Conservation (phyloP, 441 rosid species). For the Populus hybrid region DNA sequence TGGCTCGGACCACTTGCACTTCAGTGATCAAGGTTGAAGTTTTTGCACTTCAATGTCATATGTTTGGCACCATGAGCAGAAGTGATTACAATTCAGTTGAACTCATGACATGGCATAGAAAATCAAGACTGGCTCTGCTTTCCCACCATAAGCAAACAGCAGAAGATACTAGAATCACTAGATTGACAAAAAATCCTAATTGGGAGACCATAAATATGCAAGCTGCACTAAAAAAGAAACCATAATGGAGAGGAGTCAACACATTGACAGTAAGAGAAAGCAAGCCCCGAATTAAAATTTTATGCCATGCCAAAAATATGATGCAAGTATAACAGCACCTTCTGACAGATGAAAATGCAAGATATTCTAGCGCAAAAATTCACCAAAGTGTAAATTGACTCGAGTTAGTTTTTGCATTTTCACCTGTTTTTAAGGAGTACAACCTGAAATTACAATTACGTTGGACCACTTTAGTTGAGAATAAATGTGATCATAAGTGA, state of each 20-base stretch:
- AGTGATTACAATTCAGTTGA: not conserved
- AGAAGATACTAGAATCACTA: not conserved
- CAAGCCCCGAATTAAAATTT: not conserved
- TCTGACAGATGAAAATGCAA: not conserved
- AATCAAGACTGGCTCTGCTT: not conserved
- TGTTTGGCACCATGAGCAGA: not conserved
- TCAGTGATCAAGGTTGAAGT: not conserved
- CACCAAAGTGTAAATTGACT: not conserved
- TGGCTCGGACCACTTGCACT: not conserved
- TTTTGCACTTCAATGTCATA: not conserved
- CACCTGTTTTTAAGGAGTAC: not conserved
- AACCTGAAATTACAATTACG: not conserved
- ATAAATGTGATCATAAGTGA: too few relatives aligned
- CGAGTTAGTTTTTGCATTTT: not conserved
- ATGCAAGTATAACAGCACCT: not conserved
- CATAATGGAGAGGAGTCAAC: not conserved
- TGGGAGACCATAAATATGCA: not conserved
- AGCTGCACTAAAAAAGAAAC: not conserved
- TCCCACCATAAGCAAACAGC: not conserved
- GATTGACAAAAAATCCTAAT: not conserved
- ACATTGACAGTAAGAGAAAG: not conserved
- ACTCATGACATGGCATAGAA: not conserved
- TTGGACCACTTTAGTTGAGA: not conserved
- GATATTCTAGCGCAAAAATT: not conserved
- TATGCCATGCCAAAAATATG: not conserved